Evolutionary conservation across 1,284 basidiomycete genomes (phyloP).

Genomic region (Cryptococcus amylolentus): DNA sequence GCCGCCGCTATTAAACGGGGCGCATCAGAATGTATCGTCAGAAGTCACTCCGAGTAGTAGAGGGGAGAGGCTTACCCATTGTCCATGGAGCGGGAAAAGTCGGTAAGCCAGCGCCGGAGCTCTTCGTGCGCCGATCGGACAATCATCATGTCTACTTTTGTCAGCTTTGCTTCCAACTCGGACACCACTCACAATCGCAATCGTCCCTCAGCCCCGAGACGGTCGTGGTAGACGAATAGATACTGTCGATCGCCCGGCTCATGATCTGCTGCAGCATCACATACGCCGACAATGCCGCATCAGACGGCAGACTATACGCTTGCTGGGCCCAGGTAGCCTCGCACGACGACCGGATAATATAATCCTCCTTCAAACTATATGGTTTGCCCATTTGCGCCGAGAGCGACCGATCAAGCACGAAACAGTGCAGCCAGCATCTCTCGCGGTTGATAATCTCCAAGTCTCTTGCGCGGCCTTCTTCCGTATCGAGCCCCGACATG

Average conservation of each 20-base stretch:
- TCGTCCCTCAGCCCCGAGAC: slow-evolving; percentile 80
- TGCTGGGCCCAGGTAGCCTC: slow-evolving; percentile 63
- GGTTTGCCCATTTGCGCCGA: slow-evolving; percentile 64
- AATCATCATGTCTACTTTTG: slow-evolving; percentile 36
- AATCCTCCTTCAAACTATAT: slow-evolving; percentile 55
- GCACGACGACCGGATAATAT: slow-evolving; percentile 77
- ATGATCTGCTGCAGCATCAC: slow-evolving; percentile 76
- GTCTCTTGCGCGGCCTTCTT: slow-evolving; percentile 57
- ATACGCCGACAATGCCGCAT: slow-evolving; percentile 52
- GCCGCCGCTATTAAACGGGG: too few relatives aligned
- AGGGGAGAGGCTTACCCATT: neutral
- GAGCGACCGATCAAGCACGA: slow-evolving; percentile 80
- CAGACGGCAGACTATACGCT: slow-evolving; percentile 60
- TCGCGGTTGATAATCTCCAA: slow-evolving; percentile 79
- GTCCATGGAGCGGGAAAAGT: slow-evolving; percentile 2
- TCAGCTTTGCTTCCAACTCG: neutral
- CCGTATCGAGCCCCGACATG: slow-evolving; percentile 62
- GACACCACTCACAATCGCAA: slow-evolving; percentile 64
- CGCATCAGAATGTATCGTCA: neutral
- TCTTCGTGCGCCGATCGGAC: slow-evolving; percentile 47
- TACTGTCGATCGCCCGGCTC: slow-evolving; percentile 80
- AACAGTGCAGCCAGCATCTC: slow-evolving; percentile 89
- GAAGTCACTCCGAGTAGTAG: too few relatives aligned
- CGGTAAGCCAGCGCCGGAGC: slow-evolving; percentile 29
- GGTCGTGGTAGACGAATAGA: slow-evolving; percentile 79